These are phyloP conservation scores for Herpetospermum pedunculosum DNA, from an alignment of 306 rosid genomes.

Conservation along the genomic window DNA sequence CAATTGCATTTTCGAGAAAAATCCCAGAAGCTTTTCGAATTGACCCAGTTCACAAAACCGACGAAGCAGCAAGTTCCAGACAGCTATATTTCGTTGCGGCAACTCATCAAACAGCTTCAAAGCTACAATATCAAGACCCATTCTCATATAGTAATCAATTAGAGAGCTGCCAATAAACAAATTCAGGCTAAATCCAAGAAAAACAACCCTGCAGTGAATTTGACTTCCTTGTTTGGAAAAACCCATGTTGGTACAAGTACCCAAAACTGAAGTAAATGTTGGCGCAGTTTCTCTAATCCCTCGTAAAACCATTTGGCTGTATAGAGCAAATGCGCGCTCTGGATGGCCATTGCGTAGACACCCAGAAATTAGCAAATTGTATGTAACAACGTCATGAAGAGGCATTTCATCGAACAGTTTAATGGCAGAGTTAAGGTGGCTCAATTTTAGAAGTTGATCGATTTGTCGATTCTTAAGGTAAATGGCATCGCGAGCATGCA, in stretches of 20 bases:
- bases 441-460: constrained; percentile 22
- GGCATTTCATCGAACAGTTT: constrained; percentile 41
- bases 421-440: constrained; percentile 33
- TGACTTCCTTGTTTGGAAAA: constrained; percentile 44
- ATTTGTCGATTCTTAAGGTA: constrained; percentile 42
- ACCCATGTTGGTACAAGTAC: constrained; percentile 32
- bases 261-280: constrained; percentile 43
- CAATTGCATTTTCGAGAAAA: constrained; percentile 33
- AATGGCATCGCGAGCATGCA: constrained; percentile 15
- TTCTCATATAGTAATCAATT: constrained; percentile 33
- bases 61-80: constrained; percentile 53
- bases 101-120: constrained; percentile 59
- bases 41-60: constrained; percentile 45
- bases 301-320: constrained; percentile 38
- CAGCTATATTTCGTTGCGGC: constrained; percentile 37
- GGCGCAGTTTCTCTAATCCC: constrained; percentile 45
- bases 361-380: constrained; percentile 58
- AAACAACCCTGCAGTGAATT: constrained; percentile 57
- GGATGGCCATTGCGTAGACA: constrained; percentile 21
- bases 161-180: constrained; percentile 52
- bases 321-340: constrained; percentile 33
- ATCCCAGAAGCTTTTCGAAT: constrained; percentile 20
- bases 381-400: constrained; percentile 50
- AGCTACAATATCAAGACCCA: constrained; percentile 33
- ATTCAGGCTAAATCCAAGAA: constrained; percentile 39